Evolutionary conservation across 306 rosid genomes (phyloP), one percentile per base, ranked within the genome.

Genomic region (Pachyrhizus erosus): DNA sequence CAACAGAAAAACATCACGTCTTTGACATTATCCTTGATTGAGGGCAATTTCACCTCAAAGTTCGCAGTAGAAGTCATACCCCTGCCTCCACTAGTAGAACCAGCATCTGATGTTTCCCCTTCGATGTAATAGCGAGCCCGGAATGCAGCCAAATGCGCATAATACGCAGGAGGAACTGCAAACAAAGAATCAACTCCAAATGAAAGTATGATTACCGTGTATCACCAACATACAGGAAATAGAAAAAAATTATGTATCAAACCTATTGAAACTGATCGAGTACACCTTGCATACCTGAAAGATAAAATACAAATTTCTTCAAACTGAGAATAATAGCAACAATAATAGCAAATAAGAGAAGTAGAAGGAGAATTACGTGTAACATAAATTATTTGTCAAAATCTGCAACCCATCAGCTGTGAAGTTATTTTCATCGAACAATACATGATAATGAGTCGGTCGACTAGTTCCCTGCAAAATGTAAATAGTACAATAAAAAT

Each of bases 101-200:
- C 91, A 0, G 9, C 3, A 0, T 85, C 89, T 0, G 87, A 85
- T 5, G 42, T 7, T 5, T 88, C 87, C 0, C 78, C 74, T 40
- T 88, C 91, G 2, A 74, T 83, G 49, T 88, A 88, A 61, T 42
- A 70, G 2, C 91, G 86, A 7, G 89, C 89, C 0, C 91, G 82
- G 12, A 86, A 88, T 0, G 91, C 91, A 0, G 87, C 82, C 31
- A 85, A 60, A 71, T 88, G 89, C 1, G 91, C 91, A 77, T 88
- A 88, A 21, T 88, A 88, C 0, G 89, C 91, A 0, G 91, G 89
- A 67, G 89, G 91, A 51, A 88, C 91, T 85, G 84, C 80, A 83
- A 49, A 60, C 31, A 42, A 15, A 29, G 0, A 33, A 27, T 15
- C 2, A 42, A 60, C 0, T 17, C 48, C n/a, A 1, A 42, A 24